These are phyloP conservation scores for Zymoseptoria passerinii DNA, from an alignment of 2,329 filamentous ascomycete species.

Conservation along the genomic window DNA sequence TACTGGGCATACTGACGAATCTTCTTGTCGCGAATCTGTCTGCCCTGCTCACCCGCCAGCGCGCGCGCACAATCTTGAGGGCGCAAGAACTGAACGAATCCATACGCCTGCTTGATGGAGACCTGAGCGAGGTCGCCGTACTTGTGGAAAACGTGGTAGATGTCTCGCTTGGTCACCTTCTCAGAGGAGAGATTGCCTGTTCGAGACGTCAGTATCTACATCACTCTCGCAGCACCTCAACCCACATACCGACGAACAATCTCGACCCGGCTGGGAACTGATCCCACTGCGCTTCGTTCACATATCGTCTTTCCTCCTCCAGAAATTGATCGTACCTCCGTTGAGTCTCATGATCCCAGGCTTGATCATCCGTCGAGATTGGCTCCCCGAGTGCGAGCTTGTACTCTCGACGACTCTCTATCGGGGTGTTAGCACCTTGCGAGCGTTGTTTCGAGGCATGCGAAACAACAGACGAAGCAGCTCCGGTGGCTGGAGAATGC, in stretches of 20 bases:
- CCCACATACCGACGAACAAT: conserved; percentile 65
- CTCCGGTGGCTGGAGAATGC: conserved; percentile 2
- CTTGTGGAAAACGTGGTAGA: conserved; percentile 81
- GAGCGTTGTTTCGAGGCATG: conserved; percentile 1
- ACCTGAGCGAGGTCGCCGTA: conserved; percentile 88
- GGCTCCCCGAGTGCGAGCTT: conserved; percentile 24
- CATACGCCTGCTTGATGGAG: conserved; percentile 92
- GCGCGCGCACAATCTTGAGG: conserved; percentile 65
- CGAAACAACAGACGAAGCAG: neutral
- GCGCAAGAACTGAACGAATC: conserved; percentile 89
- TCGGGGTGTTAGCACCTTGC: conserved; percentile 8
- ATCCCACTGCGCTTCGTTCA: conserved; percentile 72
- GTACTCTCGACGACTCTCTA: conserved; percentile 25
- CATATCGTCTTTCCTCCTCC: conserved; percentile 63
- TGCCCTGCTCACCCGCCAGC: conserved; percentile 69
- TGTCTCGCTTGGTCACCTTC: conserved; percentile 83
- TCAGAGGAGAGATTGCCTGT: conserved; percentile 85
- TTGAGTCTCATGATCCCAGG: conserved; percentile 52
- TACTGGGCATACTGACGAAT: conserved; percentile 93
- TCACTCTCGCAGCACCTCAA: conserved; percentile 1
- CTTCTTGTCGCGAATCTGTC: conserved; percentile 76
- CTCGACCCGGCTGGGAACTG: conserved; percentile 68
- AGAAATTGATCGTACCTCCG: conserved; percentile 65
- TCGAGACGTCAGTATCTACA: conserved; percentile 13
- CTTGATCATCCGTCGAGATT: conserved; percentile 38